phyloP scores from a whole-genome alignment of 257 asterid species.

The Jacaranda copaia region DNA sequence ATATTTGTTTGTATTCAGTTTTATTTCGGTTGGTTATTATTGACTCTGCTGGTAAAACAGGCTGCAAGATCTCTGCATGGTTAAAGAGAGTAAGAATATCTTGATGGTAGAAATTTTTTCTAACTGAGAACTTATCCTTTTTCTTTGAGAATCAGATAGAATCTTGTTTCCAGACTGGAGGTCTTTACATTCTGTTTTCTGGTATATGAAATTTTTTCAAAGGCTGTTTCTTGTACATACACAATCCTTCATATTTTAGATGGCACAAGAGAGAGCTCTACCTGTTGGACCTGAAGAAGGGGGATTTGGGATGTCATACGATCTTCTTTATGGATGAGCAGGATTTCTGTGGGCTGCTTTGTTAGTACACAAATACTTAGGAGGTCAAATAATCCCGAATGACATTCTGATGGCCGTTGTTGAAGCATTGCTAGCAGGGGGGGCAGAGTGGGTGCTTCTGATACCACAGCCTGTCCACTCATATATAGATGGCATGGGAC shows the following conservation, averaged over 20 bases:
- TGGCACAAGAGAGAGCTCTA: constrained; percentile 76
- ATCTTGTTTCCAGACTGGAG: background rate
- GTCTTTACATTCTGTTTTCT: background rate
- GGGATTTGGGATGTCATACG: constrained; percentile 84
- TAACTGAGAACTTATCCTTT: no score
- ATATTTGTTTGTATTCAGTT: background rate
- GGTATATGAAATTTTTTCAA: background rate
- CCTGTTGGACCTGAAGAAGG: constrained; percentile 87
- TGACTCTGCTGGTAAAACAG: background rate
- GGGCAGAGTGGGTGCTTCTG: constrained; percentile 76
- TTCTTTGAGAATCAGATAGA: background rate
- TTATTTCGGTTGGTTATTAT: background rate
- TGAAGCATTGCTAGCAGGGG: constrained; percentile 81
- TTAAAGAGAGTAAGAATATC: no score
- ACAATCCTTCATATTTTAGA: constrained; percentile 37
- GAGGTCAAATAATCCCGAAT: constrained; percentile 50
- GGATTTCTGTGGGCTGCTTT: constrained; percentile 88
- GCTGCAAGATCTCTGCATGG: background rate
- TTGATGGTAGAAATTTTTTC: background rate
- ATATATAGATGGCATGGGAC: constrained; percentile 96
- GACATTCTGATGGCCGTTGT: constrained; percentile 70
- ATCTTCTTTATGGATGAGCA: constrained; percentile 73
- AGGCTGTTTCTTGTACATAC: background rate
- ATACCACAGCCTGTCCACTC: constrained; percentile 61
- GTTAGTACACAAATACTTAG: constrained; percentile 62